These are phyloP conservation scores for Prunus davidiana DNA, from an alignment of 306 rosid species.

Conservation along the genomic window DNA sequence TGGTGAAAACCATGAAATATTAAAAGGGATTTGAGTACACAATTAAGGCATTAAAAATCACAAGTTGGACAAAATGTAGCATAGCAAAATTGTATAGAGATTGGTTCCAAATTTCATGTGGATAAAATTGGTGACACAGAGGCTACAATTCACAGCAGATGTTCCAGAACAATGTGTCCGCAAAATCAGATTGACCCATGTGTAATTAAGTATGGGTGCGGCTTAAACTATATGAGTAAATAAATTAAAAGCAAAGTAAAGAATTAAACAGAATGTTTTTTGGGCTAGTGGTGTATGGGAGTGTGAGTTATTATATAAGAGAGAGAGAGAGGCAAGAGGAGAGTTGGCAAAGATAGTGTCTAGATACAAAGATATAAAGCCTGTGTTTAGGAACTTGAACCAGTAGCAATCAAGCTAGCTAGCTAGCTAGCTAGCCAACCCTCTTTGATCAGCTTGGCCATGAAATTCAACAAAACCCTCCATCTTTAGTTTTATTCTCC, in stretches of 20 bases:
- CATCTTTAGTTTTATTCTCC: slow-evolving; percentile 40
- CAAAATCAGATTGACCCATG: slow-evolving; percentile 40
- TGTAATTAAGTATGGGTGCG: slow-evolving; percentile 19
- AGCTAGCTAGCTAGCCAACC: neutral
- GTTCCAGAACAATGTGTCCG: slow-evolving; percentile 36
- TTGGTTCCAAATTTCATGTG: slow-evolving; percentile 17
- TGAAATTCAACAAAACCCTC: slow-evolving; percentile 54
- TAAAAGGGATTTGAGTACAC: neutral
- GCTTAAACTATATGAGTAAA: slow-evolving; percentile 18
- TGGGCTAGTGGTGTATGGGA: slow-evolving; percentile 34
- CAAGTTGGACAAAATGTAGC: neutral
- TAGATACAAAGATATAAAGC: slow-evolving; percentile 24
- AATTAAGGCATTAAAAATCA: neutral
- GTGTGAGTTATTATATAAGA: slow-evolving; percentile 7
- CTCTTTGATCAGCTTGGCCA: slow-evolving; percentile 41
- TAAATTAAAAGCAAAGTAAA: neutral
- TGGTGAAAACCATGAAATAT: slow-evolving; percentile 1
- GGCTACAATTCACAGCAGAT: slow-evolving; percentile 25
- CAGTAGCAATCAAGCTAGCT: slow-evolving; percentile 15
- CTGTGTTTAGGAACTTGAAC: slow-evolving; percentile 68
- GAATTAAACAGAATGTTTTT: slow-evolving; percentile 48
- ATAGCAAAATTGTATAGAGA: slow-evolving; percentile 30
- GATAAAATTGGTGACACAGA: slow-evolving; percentile 42
- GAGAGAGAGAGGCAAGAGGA: slow-evolving; percentile 2
- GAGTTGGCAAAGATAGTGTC: slow-evolving; percentile 1